phyloP scores from a whole-genome alignment of 768 basidiomycete genomes.

The Pleurotus cornucopiae region DNA sequence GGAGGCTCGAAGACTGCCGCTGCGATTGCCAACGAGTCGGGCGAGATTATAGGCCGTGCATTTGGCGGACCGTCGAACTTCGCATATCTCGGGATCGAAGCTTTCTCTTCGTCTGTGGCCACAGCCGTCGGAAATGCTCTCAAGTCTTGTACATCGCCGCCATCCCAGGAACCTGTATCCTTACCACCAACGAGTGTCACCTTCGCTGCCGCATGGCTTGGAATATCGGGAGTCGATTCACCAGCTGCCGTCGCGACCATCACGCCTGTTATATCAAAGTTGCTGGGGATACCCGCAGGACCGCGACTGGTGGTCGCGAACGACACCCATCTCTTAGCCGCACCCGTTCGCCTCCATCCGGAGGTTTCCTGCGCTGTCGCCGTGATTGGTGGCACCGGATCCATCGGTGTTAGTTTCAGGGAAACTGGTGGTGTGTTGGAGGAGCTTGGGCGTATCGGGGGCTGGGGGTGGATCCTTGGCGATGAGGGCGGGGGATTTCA shows the following conservation, averaged over 20 bases:
- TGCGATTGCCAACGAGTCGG: conserved; percentile 55
- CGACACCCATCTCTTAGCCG: conserved; percentile 81
- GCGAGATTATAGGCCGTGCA: conserved; percentile 63
- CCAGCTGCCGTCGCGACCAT: conserved; percentile 56
- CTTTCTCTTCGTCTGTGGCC: conserved; percentile 51
- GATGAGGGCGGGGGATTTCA: conserved; percentile 83
- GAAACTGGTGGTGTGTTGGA: conserved; percentile 34
- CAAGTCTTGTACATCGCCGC: conserved; percentile 34
- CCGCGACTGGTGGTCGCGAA: conserved; percentile 63
- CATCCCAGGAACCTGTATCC: conserved; percentile 28
- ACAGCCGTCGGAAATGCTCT: conserved; percentile 54
- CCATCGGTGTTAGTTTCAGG: conserved; percentile 66
- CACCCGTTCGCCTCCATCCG: conserved; percentile 60
- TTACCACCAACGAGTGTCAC: conserved; percentile 32
- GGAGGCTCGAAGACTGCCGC: conserved; percentile 87
- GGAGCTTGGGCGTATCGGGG: conserved; percentile 69
- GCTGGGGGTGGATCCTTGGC: conserved; percentile 83
- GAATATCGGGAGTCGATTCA: conserved; percentile 79
- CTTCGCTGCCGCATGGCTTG: conserved; percentile 78
- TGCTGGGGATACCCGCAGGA: conserved; percentile 56
- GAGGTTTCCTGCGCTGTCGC: conserved; percentile 63
- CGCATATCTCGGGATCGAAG: conserved; percentile 65
- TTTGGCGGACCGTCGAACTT: conserved; percentile 81
- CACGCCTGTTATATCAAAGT: conserved; percentile 45
- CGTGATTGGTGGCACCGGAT: conserved; percentile 80